Evolutionary conservation across 1,139 yeast genomes (phyloP).

Genomic region (Geotrichum aggregatum): DNA sequence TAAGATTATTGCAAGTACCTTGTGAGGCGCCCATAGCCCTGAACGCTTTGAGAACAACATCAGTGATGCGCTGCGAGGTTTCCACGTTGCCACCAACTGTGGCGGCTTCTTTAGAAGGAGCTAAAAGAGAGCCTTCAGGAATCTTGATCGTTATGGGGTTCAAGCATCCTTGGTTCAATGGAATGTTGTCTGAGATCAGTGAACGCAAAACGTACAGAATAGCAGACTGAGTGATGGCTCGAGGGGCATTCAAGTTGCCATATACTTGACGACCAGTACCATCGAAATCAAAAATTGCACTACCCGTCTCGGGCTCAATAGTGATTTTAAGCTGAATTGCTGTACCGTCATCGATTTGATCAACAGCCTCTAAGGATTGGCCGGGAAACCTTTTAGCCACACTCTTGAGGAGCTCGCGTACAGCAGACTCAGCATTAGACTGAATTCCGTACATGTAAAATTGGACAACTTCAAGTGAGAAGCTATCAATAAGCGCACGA

Average conservation of each 20-base stretch:
- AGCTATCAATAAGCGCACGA: slow-evolving; percentile 48
- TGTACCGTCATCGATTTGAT: slow-evolving; percentile 62
- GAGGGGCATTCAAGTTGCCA: slow-evolving; percentile 62
- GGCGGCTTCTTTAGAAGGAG: slow-evolving; percentile 74
- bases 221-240: slow-evolving; percentile 76
- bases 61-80: slow-evolving; percentile 79
- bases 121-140: slow-evolving; percentile 63
- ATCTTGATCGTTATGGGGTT: slow-evolving; percentile 62
- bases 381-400: slow-evolving; percentile 36
- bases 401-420: slow-evolving; percentile 43
- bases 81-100: slow-evolving; percentile 89
- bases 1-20: slow-evolving; percentile 69
- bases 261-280: slow-evolving; percentile 61
- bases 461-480: slow-evolving; percentile 49
- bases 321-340: slow-evolving; percentile 46
- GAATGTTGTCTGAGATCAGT: slow-evolving; percentile 71
- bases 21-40: slow-evolving; percentile 75
- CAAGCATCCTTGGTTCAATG: slow-evolving; percentile 80
- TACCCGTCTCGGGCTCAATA: slow-evolving; percentile 45
- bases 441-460: slow-evolving; percentile 60
- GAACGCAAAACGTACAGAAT: slow-evolving; percentile 73
- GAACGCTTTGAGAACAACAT: slow-evolving; percentile 71
- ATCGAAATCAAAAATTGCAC: slow-evolving; percentile 53
- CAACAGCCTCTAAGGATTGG: slow-evolving; percentile 43
- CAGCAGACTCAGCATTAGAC: slow-evolving; percentile 56